Evolutionary conservation across 2,329 filamentous ascomycete genomes (phyloP).

Genomic region (Elsinoe necatrix): DNA sequence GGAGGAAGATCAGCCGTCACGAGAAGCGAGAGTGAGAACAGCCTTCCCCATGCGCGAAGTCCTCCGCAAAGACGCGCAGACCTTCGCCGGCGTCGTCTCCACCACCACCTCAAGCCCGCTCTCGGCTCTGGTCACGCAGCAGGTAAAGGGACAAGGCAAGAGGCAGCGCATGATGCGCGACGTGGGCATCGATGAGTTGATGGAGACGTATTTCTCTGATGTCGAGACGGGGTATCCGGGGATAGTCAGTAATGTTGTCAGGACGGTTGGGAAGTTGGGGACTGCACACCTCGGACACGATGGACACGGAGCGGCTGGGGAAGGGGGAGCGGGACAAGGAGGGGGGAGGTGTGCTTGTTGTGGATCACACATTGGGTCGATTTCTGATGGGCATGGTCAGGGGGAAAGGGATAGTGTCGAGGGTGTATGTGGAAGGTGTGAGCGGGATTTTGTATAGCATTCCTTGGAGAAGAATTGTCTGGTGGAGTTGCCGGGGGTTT

Average conservation of each 20-base stretch:
- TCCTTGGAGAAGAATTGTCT: not conserved
- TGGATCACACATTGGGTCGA: constrained; percentile 29
- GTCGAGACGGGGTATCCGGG: constrained; percentile 82
- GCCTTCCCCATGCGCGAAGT: constrained; percentile 73
- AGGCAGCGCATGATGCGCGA: constrained; percentile 10
- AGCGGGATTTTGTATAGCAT: constrained; percentile 13
- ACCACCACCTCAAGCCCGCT: too few relatives aligned
- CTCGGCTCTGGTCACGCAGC: constrained; percentile 17
- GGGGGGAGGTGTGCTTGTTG: constrained; percentile 55
- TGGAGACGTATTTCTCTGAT: constrained; percentile 77
- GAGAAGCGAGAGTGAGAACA: not conserved
- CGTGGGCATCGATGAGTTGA: constrained; percentile 75
- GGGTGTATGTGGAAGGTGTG: constrained; percentile 6
- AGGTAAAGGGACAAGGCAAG: not conserved
- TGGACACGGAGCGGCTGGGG: too few relatives aligned
- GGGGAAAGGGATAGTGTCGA: not conserved
- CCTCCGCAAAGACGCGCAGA: constrained; percentile 67
- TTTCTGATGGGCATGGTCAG: not conserved
- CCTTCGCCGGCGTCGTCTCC: constrained; percentile 49
- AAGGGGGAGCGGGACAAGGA: constrained; percentile 27
- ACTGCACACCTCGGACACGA: constrained; percentile 27
- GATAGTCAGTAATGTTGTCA: constrained; percentile 90
- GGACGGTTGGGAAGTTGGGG: constrained; percentile 76
- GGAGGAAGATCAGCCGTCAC: too few relatives aligned
- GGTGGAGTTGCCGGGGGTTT: not conserved